These are phyloP conservation scores for Penicillium mononematosum DNA, from an alignment of 495 filamentous ascomycete species.

Conservation along the genomic window DNA sequence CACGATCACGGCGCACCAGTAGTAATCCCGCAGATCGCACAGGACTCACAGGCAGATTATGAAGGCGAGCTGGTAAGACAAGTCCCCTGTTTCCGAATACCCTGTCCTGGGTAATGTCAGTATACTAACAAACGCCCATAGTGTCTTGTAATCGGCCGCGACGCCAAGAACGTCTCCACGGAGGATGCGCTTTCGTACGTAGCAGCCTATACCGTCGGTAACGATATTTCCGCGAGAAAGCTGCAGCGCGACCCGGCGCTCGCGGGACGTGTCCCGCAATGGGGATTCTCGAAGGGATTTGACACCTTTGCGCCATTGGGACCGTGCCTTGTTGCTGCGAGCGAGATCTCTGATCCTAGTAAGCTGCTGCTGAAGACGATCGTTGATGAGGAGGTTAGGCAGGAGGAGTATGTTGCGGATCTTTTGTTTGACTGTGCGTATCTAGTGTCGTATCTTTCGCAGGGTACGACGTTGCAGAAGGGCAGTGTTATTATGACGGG, in stretches of 20 bases:
- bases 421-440: conserved; percentile 69
- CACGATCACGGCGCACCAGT: conserved; percentile 42
- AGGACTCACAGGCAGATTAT: conserved; percentile 52
- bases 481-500: conserved; percentile 77
- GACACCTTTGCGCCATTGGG: conserved; percentile 75
- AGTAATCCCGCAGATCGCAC: conserved; percentile 48
- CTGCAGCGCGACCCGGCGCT: conserved; percentile 48
- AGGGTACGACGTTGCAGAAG: conserved; percentile 68
- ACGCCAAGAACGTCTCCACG: conserved; percentile 45
- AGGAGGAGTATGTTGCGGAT: conserved; percentile 63
- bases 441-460: conserved; percentile 65
- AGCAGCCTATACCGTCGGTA: conserved; percentile 48
- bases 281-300: conserved; percentile 72
- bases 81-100: not conserved
- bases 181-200: conserved; percentile 46
- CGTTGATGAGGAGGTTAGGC: conserved; percentile 63
- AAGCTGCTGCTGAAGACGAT: conserved; percentile 55
- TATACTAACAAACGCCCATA: not conserved
- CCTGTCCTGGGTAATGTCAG: not conserved
- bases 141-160: conserved; percentile 40
- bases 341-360: conserved; percentile 52
- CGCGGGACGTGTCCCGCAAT: conserved; percentile 66
- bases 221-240: conserved; percentile 51
- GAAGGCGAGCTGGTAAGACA: conserved; percentile 50
- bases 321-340: conserved; percentile 43